Base-by-base conservation (phyloP, 225 moss, liverwort and hornwort genomes). In the Thuidium tamariscinum region DNA sequence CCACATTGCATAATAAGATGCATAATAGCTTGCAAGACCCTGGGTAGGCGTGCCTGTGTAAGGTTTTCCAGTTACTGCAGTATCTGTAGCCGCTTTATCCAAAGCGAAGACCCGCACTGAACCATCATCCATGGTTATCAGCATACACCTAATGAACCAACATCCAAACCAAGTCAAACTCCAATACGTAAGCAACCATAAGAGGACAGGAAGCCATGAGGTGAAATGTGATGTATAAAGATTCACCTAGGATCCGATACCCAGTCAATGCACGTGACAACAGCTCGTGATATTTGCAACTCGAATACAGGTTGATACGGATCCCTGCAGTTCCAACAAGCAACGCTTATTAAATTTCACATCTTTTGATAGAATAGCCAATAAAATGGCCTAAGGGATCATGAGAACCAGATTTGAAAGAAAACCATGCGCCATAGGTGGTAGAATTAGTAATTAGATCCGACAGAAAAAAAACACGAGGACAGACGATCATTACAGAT, bases 101-200 rank as follows among this genome's bases (percentile, higher is more conserved):
- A 99, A 90, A 44, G 94, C 93, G 84, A 99, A 89, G 76, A 97
- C 86, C 51, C 98, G 97, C 64, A 99, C 87, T 67, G 97, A 97
- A 79, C 98, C 97, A 89, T 99, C 98, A 87, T 99, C 98, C 95
- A 99, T 91, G n/a, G 90, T 92, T 91, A 99, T 94, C 90, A 99
- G 81, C 82, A 99, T 89, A 88, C 96, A 99, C 92, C 98, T 98
- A 85, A 52, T 56, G 66, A 88, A 85, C 52, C 65, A 63, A 68
- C 79, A 86, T 82, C 78, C 88, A 90, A 76, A 79, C 46, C 72
- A 79, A 89, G 83, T 89, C 85, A 88, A 61, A 63, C 44, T 87
- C 64, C 74, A 14, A 48, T 37, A 41, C 29, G 34, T 71, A 57
- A 79, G 77, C 61, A 81, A 80, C 57, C 49, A 84, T 49, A 80